A percentile compares a stretch with the other conserved stretches of the same genome.
These are phyloP conservation scores for Citrus inodora DNA, from an alignment of 345 rosid species.

Conservation along the genomic window DNA sequence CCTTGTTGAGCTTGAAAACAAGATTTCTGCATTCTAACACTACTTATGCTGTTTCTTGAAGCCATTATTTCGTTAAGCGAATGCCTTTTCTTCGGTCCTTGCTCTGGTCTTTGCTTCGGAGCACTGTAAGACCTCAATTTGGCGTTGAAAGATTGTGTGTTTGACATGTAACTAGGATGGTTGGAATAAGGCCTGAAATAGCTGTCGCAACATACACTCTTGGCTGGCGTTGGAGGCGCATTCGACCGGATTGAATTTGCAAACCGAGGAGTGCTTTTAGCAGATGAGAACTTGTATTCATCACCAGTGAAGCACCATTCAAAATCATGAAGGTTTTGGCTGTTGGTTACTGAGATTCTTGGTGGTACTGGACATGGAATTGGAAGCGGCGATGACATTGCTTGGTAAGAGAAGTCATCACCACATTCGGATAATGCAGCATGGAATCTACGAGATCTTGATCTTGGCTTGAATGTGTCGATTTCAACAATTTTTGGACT, in stretches of 20 bases:
- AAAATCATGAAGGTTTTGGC: conserved; percentile 28
- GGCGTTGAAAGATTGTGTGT: conserved; percentile 73
- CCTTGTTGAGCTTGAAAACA: conserved; percentile 28
- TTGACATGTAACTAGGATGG: conserved; percentile 76
- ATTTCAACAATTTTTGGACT: conserved; percentile 57
- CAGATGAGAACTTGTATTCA: conserved; percentile 47
- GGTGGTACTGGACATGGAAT: conserved; percentile 32
- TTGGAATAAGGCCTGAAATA: conserved; percentile 36
- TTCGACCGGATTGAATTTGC: conserved; percentile 2
- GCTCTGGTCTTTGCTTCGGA: conserved; percentile 66
- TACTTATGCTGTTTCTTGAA: conserved; percentile 51
- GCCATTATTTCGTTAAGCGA: conserved; percentile 59
- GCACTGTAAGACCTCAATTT: conserved; percentile 68
- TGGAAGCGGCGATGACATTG: conserved; percentile 37
- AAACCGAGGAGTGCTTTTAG: conserved; percentile 68
- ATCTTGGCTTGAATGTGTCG: conserved; percentile 47
- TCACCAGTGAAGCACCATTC: conserved; percentile 44
- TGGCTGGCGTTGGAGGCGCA: conserved; percentile 37
- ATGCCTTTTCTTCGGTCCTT: conserved; percentile 42
- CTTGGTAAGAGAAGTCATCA: conserved; percentile 32
- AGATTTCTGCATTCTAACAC: conserved; percentile 43
- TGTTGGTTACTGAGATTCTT: conserved; percentile 25
- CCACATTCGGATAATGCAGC: conserved; percentile 33
- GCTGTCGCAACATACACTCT: conserved; percentile 42
- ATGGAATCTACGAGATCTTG: conserved; percentile 37